A percentile compares a stretch with the other conserved stretches of the same genome.
Conservation (phyloP, 75 land plant species). For the Cupressus sempervirens region DNA sequence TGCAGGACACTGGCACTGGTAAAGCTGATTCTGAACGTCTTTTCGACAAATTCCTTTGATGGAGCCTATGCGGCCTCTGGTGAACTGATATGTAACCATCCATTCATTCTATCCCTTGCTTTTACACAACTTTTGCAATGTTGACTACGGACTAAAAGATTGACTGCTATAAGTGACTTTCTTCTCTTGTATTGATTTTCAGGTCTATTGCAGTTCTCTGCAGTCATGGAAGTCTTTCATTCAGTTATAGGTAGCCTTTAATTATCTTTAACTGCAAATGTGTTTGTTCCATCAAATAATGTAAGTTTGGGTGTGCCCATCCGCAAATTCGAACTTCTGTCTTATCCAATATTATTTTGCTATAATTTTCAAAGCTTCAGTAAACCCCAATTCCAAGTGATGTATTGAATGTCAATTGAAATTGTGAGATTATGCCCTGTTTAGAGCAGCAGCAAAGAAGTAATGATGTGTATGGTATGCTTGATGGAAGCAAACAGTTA, state of each 20-base stretch:
- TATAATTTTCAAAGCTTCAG: neutral
- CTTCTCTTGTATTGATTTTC: constrained; percentile 1
- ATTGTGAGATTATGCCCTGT: neutral
- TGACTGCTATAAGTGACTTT: too few relatives aligned
- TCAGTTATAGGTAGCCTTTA: constrained; percentile 48
- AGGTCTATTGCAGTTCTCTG: constrained; percentile 61
- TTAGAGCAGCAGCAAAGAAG: neutral
- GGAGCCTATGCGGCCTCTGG: constrained; percentile 62
- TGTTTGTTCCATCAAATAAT: neutral
- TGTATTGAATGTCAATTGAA: neutral
- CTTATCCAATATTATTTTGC: neutral
- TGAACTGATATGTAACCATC: constrained; percentile 42
- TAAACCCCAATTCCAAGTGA: neutral
- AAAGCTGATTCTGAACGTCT: constrained; percentile 20
- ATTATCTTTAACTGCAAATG: neutral
- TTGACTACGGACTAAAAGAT: neutral
- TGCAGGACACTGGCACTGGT: constrained; percentile 48
- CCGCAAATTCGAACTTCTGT: neutral
- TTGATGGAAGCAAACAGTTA: neutral
- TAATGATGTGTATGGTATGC: neutral
- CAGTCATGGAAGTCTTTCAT: constrained; percentile 74
- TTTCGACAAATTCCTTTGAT: constrained; percentile 25
- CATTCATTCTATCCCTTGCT: neutral
- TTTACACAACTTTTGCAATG: neutral
- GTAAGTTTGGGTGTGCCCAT: neutral